Conservation (phyloP, 2,329 filamentous ascomycete genomes). For the Chrysosporium keratinophilum region DNA sequence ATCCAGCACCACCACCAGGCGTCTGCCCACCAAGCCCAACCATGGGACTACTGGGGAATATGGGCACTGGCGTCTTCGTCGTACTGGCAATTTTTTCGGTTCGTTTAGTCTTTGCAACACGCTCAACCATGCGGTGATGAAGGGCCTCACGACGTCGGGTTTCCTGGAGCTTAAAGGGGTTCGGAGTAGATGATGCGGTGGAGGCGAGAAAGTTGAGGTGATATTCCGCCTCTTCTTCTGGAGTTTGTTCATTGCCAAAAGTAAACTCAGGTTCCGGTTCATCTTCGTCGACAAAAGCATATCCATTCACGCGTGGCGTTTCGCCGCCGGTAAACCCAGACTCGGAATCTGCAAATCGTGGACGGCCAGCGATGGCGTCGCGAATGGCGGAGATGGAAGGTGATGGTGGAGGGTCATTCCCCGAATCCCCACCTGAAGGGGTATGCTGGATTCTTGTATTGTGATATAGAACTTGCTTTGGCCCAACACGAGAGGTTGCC, state of each 20-base stretch:
- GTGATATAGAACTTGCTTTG: conserved; percentile 66
- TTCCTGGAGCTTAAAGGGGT: conserved; percentile 69
- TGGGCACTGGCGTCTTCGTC: conserved; percentile 41
- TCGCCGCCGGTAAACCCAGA: conserved; percentile 54
- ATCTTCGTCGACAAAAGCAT: conserved; percentile 82
- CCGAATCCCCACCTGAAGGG: conserved; percentile 25
- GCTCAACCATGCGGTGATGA: conserved; percentile 78
- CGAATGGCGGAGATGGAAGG: conserved; percentile 76
- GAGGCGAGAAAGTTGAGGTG: conserved; percentile 22
- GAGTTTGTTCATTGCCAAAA: conserved; percentile 36
- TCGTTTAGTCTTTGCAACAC: conserved; percentile 62
- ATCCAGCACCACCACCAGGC: conserved; percentile 18
- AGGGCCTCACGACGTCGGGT: conserved; percentile 67
- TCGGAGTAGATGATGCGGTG: conserved; percentile 44
- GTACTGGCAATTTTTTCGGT: conserved; percentile 50
- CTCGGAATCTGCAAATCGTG: conserved; percentile 53
- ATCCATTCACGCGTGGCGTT: conserved; percentile 86
- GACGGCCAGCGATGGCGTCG: conserved; percentile 69
- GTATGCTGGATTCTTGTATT: conserved; percentile 67
- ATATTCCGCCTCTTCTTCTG: conserved; percentile 37
- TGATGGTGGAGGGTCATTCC: conserved; percentile 47
- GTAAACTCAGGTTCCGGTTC: conserved; percentile 31
- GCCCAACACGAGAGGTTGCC: conserved; percentile 59
- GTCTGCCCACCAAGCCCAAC: conserved; percentile 27
- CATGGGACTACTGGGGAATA: conserved; percentile 33